phyloP scores from a whole-genome alignment of 148 eudicot species.

The Agrostemma githago region DNA sequence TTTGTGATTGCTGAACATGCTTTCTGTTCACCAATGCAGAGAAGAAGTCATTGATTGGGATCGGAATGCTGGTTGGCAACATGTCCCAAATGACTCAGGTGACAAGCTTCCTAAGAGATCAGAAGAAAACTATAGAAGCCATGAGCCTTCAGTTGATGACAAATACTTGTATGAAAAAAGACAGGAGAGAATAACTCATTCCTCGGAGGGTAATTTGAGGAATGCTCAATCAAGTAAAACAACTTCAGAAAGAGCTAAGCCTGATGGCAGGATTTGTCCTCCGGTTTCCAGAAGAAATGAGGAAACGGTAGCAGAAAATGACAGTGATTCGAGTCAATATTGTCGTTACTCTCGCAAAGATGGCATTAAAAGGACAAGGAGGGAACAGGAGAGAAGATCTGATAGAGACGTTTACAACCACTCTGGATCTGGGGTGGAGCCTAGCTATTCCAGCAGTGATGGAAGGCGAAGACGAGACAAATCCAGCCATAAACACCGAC shows the following conservation, averaged over 20 bases:
- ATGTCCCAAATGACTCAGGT: conserved; percentile 28
- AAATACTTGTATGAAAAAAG: conserved; percentile 24
- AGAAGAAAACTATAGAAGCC: conserved; percentile 30
- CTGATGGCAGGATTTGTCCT: conserved; percentile 26
- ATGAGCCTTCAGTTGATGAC: conserved; percentile 27
- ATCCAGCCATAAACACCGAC: conserved; percentile 25
- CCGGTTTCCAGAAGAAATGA: conserved; percentile 27
- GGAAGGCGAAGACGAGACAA: conserved; percentile 27
- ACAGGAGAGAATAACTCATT: conserved; percentile 27
- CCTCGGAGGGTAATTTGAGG: conserved; percentile 28
- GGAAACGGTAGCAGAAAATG: conserved; percentile 27
- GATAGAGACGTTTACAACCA: conserved; percentile 26
- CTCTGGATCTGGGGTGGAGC: conserved; percentile 32
- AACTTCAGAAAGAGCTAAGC: conserved; percentile 32
- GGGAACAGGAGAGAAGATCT: conserved; percentile 24
- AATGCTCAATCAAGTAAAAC: conserved; percentile 34
- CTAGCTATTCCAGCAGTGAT: conserved; percentile 27
- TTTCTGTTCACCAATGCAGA: conserved; percentile 17
- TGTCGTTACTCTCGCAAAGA: conserved; percentile 21
- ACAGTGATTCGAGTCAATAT: conserved; percentile 20
- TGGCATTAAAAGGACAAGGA: conserved; percentile 23
- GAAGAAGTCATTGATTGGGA: conserved; percentile 28
- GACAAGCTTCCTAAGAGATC: conserved; percentile 29
- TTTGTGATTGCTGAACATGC: background rate
- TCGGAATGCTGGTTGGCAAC: conserved; percentile 19